phyloP scores from a whole-genome alignment of 495 filamentous ascomycete species.

The Clavariopsis aquatica region DNA sequence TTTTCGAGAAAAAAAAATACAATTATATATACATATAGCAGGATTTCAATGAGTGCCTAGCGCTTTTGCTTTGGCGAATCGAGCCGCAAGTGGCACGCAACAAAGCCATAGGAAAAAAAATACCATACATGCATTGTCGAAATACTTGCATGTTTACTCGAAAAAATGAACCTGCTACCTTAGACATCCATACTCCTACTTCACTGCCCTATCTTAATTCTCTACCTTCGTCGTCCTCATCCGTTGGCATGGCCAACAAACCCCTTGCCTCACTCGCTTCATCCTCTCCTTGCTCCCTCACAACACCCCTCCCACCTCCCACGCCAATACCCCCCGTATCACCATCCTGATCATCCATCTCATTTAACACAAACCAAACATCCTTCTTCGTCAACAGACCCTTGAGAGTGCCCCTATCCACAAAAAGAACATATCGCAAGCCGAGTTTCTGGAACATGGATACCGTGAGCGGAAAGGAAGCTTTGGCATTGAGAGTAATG shows the following conservation, averaged over 20 bases:
- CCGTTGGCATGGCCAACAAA: conserved; percentile 12
- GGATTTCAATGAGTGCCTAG: too few relatives aligned
- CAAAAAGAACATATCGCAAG: conserved; percentile 85
- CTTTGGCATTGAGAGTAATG: conserved; percentile 77
- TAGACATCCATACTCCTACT: too few relatives aligned
- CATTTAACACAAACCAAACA: conserved; percentile 90
- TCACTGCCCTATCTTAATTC: conserved; percentile 1
- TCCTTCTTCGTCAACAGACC: conserved; percentile 97
- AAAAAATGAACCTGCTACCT: too few relatives aligned
- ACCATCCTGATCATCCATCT: conserved; percentile 58
- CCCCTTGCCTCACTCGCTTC: conserved; percentile 24
- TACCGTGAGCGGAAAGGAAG: conserved; percentile 75
- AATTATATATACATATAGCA: too few relatives aligned
- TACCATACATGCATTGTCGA: too few relatives aligned
- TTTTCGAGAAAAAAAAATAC: too few relatives aligned
- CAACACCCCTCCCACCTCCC: conserved; percentile 16
- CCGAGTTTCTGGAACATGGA: conserved; percentile 93
- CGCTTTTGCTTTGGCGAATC: too few relatives aligned
- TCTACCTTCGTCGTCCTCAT: conserved; percentile 5
- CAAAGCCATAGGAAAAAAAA: too few relatives aligned
- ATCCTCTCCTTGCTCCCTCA: conserved; percentile 22
- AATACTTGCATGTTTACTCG: too few relatives aligned
- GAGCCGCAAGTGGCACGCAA: too few relatives aligned
- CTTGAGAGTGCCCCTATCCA: conserved; percentile 74
- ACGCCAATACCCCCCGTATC: conserved; percentile 8